Percentiles rank a stretch among this genome's conserved stretches.
Evolutionary conservation across 1,139 yeast genomes (phyloP).

Genomic region (Nakaseomyces delphensis): DNA sequence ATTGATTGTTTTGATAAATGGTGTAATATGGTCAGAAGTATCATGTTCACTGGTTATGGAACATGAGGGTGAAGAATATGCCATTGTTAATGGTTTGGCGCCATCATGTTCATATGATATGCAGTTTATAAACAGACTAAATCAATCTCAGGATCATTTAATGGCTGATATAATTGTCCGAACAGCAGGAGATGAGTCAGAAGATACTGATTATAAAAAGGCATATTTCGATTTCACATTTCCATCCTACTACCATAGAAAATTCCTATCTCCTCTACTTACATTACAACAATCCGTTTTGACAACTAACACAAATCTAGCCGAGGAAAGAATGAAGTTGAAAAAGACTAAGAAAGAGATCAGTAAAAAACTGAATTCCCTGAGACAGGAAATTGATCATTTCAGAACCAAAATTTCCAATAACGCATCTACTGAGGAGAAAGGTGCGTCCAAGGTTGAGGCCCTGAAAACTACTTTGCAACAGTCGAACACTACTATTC

Average conservation of each 20-base stretch:
- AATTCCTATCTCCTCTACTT: constrained; percentile 40
- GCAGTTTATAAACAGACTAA: constrained; percentile 41
- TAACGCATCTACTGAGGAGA: constrained; percentile 39
- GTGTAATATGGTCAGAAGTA: constrained; percentile 52
- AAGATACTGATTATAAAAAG: constrained; percentile 12
- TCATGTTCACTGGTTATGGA: constrained; percentile 35
- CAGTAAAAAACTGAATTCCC: constrained; percentile 43
- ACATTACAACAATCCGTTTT: constrained; percentile 57
- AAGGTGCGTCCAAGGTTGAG: constrained; percentile 39
- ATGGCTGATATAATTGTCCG: constrained; percentile 40
- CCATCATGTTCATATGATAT: constrained; percentile 63
- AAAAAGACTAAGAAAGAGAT: constrained; percentile 59
- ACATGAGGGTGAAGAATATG: constrained; percentile 35
- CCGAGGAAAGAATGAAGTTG: constrained; percentile 41
- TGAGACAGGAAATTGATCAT: constrained; percentile 50
- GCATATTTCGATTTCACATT: constrained; percentile 26
- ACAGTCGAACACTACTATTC: constrained; percentile 36
- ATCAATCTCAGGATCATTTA: constrained; percentile 34
- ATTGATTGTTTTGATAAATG: constrained; percentile 47
- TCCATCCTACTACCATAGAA: constrained; percentile 31
- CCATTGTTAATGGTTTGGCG: constrained; percentile 55
- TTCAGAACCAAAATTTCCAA: constrained; percentile 44
- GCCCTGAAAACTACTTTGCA: constrained; percentile 36
- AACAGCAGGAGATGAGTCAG: constrained; percentile 30
- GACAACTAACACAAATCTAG: constrained; percentile 50